These are phyloP conservation scores for Neofusicoccum cordaticola DNA, from an alignment of 2,329 filamentous ascomycete genomes.

Conservation along the genomic window DNA sequence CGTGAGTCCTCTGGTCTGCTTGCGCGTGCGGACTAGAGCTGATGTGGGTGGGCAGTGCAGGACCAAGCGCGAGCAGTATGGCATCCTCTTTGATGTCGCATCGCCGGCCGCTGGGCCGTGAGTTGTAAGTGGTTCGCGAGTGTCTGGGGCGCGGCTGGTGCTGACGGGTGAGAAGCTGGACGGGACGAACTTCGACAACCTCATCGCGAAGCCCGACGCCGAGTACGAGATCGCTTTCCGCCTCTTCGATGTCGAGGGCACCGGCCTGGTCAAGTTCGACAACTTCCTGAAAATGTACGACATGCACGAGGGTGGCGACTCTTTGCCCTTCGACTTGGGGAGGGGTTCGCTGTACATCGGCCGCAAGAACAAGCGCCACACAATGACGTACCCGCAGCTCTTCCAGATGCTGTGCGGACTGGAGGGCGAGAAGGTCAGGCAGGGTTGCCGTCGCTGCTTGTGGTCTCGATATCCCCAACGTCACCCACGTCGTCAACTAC, in stretches of 20 bases:
- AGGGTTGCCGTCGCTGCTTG: conserved; percentile 57
- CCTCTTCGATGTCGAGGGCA: conserved; percentile 83
- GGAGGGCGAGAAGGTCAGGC: conserved; percentile 91
- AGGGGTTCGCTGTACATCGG: conserved; percentile 96
- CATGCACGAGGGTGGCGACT: conserved; percentile 79
- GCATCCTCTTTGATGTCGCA: conserved; percentile 86
- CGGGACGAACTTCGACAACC: conserved; percentile 91
- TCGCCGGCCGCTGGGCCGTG: conserved; percentile 69
- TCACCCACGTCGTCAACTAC: too few relatives aligned
- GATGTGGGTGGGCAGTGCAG: conserved; percentile 67
- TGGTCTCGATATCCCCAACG: too few relatives aligned
- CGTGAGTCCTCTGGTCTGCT: too few relatives aligned
- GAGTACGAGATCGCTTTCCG: conserved; percentile 99
- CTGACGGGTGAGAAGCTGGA: conserved; percentile 50
- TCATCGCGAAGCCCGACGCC: conserved; percentile 89
- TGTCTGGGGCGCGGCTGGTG: too few relatives aligned
- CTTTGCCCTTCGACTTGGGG: conserved; percentile 94
- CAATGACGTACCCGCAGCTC: conserved; percentile 94
- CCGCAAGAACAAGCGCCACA: conserved; percentile 79
- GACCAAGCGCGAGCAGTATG: conserved; percentile 94
- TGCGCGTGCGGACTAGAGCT: too few relatives aligned
- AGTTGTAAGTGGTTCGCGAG: too few relatives aligned
- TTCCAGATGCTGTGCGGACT: conserved; percentile 95
- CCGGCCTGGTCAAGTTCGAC: conserved; percentile 83
- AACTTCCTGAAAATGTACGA: conserved; percentile 83